Evolutionary conservation across 2,329 filamentous ascomycete species (phyloP).

Genomic region (Nemania sp.): DNA sequence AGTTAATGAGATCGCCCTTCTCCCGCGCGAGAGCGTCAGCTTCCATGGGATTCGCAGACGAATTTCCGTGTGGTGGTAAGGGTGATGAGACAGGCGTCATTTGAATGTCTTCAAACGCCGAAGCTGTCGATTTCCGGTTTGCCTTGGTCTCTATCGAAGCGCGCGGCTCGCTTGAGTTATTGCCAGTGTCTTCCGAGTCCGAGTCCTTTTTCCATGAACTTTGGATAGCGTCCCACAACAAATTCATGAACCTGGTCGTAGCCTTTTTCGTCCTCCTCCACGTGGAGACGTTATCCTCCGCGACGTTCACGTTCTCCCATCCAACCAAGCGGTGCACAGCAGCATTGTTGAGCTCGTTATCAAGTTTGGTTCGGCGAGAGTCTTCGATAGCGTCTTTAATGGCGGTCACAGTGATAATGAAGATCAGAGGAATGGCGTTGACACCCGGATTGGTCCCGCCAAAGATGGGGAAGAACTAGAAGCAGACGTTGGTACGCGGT

Average conservation of each 20-base stretch:
- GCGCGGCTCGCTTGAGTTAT: constrained; percentile 60
- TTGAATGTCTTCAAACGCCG: constrained; percentile 74
- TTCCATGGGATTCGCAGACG: constrained; percentile 17
- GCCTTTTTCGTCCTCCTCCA: constrained; percentile 95
- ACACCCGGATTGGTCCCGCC: constrained; percentile 88
- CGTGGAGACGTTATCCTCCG: constrained; percentile 78
- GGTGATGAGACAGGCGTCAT: constrained; percentile 96
- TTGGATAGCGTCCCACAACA: constrained; percentile 54
- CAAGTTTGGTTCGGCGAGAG: constrained; percentile 85
- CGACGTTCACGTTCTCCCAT: constrained; percentile 92
- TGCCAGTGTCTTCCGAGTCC: constrained; percentile 54
- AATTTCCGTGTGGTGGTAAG: constrained; percentile 48
- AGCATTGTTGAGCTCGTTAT: constrained; percentile 94
- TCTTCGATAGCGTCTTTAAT: constrained; percentile 97
- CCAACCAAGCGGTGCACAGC: constrained; percentile 86
- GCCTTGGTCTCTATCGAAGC: constrained; percentile 67
- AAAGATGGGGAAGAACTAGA: constrained; percentile 93
- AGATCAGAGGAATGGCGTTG: constrained; percentile 87
- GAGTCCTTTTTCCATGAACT: constrained; percentile 53
- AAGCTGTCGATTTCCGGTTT: constrained; percentile 56
- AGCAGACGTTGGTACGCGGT: constrained; percentile 15
- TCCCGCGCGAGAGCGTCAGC: constrained; percentile 47
- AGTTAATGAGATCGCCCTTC: constrained; percentile 70
- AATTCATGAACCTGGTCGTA: constrained; percentile 63
- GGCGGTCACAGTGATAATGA: constrained; percentile 85